These are phyloP conservation scores for Ustilago trichophora DNA, from an alignment of 1,284 basidiomycete species.

Conservation along the genomic window DNA sequence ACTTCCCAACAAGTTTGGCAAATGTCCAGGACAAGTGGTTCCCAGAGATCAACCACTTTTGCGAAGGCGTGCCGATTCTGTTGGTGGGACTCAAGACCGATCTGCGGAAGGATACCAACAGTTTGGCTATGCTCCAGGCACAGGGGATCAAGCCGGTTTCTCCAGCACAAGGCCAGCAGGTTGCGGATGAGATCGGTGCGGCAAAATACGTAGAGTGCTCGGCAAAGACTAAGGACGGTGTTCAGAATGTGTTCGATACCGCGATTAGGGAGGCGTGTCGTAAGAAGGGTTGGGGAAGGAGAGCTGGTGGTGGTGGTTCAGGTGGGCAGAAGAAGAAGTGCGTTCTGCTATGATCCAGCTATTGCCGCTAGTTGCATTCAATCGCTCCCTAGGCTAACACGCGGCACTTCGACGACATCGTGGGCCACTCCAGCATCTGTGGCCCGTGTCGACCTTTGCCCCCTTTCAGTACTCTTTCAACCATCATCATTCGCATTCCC, in stretches of 20 bases:
- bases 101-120: constrained; percentile 84
- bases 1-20: constrained; percentile 88
- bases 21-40: constrained; percentile 98
- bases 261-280: constrained; percentile 81
- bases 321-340: constrained; percentile 75
- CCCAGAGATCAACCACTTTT: constrained; percentile 97
- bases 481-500: not conserved
- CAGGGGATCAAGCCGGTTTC: constrained; percentile 88
- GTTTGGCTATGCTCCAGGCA: constrained; percentile 87
- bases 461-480: not conserved
- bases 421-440: not conserved
- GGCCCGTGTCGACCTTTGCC: constrained; percentile 1
- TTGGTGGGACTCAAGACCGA: constrained; percentile 89
- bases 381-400: no score
- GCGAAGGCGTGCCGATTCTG: constrained; percentile 89
- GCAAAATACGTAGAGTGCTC: constrained; percentile 89
- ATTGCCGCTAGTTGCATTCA: no score
- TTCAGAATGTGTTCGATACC: constrained; percentile 90
- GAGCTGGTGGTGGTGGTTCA: constrained; percentile 32
- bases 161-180: constrained; percentile 71
- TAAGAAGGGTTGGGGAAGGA: constrained; percentile 42
- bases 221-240: constrained; percentile 86
- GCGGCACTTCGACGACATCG: constrained; percentile 5
- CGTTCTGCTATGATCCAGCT: constrained; percentile 80
- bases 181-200: constrained; percentile 93